phyloP scores from a whole-genome alignment of 257 asterid species.

The Solanum virginianum region DNA sequence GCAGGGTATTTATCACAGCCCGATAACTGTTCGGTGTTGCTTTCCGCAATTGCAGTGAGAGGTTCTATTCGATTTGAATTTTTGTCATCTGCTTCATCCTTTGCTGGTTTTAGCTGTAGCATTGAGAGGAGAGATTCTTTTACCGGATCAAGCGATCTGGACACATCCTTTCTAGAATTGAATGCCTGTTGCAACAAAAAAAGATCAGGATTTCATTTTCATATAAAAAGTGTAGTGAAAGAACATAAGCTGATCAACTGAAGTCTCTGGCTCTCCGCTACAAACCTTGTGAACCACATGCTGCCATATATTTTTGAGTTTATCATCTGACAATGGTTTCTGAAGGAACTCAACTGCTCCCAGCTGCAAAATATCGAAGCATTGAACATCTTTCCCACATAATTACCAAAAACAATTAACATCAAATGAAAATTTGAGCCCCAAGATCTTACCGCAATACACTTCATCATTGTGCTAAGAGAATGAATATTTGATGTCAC shows the following conservation, averaged over 20 bases:
- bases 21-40: constrained; percentile 2
- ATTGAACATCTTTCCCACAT: not conserved
- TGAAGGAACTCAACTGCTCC: constrained; percentile 52
- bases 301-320: constrained; percentile 38
- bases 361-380: constrained; percentile 14
- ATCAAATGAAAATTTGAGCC: not conserved
- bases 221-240: not conserved
- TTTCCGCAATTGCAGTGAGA: not conserved
- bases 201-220: constrained; percentile 1
- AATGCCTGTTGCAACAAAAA: constrained; percentile 32
- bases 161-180: constrained; percentile 24
- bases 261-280: not conserved
- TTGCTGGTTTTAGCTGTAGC: constrained; percentile 13
- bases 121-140: constrained; percentile 24
- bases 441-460: constrained; percentile 33
- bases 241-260: not conserved
- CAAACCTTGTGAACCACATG: constrained; percentile 42
- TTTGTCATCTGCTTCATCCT: not conserved
- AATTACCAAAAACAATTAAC: not conserved
- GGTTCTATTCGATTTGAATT: constrained; percentile 1
- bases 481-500: constrained; percentile 31
- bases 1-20: constrained; percentile 32
- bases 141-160: constrained; percentile 20
- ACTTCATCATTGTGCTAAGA: constrained; percentile 39
- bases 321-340: constrained; percentile 38